Evolutionary conservation across 352 stramenopile genomes (phyloP), one percentile per base, ranked within the genome.

Genomic region (Phytopythium vexans): DNA sequence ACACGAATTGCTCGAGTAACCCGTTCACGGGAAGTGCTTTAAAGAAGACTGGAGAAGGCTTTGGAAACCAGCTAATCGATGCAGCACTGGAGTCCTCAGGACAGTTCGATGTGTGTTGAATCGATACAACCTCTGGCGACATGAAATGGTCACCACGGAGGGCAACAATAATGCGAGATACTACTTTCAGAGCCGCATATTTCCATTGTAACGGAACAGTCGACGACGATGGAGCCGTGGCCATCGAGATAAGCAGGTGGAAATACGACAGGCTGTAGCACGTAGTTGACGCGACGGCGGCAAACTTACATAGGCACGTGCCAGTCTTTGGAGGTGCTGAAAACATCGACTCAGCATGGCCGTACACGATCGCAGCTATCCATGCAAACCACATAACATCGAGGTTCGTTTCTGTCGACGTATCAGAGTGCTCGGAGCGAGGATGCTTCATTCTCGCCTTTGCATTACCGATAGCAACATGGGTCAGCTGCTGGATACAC

Each of bases 311-410:
- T 8, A 32, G 2, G 15, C 16, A 14, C 38, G 12, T 4, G 14
- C 0, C 10, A n/a, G 34, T 41, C 33, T 54, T 16, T 27, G 21
- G 21, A 27, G 21, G 21, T 27, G 21, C 21, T 27, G 21, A 27
- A 27, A 27, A n/a, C 8, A 49, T 27, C 8, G 11, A 7, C 16
- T 69, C 57, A 9, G 34, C 15, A 6, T 52, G 38, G 1, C 52
- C 34, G n/a, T 56, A 59, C 6, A 78, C 49, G 4, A 81, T 4
- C 9, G 47, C 53, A 1, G 42, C 52, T 9, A 79, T 38, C 73
- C 72, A 83, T 16, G 59, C 50, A 34, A 66, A 58, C 67, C 67
- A 83, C 0, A 45, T 38, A 2, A 51, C 64, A 27, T 52, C 46
- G 31, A 49, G 31, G 16, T 51, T 46, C 37, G 50, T 46, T 9